A percentile compares a stretch with the other conserved stretches of the same genome.
phyloP scores from a whole-genome alignment of 805 yeast species.

The Kluyveromyces starmeri region DNA sequence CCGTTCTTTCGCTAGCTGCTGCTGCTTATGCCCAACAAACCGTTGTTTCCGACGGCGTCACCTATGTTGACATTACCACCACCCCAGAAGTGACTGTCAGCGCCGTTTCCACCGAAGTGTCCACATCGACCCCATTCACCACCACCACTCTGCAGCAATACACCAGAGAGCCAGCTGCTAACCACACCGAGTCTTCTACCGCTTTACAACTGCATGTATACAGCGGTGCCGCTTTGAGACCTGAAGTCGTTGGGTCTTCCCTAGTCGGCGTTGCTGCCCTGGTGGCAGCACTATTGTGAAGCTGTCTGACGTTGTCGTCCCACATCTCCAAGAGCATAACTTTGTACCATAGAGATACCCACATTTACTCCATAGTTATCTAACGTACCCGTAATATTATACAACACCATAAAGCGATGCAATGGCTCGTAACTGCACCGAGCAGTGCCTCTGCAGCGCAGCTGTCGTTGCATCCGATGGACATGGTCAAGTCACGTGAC shows the following conservation, averaged over 20 bases:
- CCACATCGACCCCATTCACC: slow-evolving; percentile 33
- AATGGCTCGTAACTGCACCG: too few relatives aligned
- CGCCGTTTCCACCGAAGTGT: slow-evolving; percentile 35
- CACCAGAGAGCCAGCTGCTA: slow-evolving; percentile 10
- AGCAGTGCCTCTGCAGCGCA: too few relatives aligned
- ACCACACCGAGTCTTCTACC: slow-evolving; percentile 10
- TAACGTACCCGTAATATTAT: too few relatives aligned
- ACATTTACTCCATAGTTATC: too few relatives aligned
- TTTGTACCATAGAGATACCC: too few relatives aligned
- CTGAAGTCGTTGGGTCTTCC: slow-evolving; percentile 1
- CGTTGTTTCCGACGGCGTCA: slow-evolving; percentile 25
- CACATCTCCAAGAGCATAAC: too few relatives aligned
- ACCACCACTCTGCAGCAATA: slow-evolving; percentile 24
- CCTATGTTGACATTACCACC: slow-evolving; percentile 40
- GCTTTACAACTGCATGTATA: slow-evolving; percentile 13
- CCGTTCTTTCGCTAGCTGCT: slow-evolving; percentile 8
- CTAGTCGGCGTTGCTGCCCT: slow-evolving; percentile 15
- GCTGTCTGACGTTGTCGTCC: too few relatives aligned
- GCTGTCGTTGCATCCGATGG: too few relatives aligned
- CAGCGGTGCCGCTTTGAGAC: slow-evolving; percentile 15
- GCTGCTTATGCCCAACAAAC: slow-evolving; percentile 7
- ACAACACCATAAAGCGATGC: too few relatives aligned
- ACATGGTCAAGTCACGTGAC: too few relatives aligned
- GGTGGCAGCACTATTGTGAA: slow-evolving; percentile 19
- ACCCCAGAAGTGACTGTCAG: slow-evolving; percentile 43